These are phyloP conservation scores for Pseudogymnoascus sp. DNA, from an alignment of 2,329 filamentous ascomycete species.

Conservation along the genomic window DNA sequence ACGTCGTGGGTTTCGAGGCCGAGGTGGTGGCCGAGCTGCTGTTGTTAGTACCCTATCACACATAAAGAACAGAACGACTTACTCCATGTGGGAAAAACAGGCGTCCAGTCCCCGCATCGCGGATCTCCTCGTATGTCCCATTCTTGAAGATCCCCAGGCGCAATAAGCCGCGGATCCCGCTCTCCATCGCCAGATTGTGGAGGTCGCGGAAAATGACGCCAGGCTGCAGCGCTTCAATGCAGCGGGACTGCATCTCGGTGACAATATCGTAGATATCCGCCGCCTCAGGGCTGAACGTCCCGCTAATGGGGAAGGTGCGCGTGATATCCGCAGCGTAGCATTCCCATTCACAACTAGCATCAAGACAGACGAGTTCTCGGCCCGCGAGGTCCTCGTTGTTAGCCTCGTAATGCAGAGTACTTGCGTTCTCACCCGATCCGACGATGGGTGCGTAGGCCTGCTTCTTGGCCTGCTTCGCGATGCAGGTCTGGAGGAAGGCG, in stretches of 20 bases:
- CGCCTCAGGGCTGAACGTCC: slow-evolving; percentile 60
- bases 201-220: slow-evolving; percentile 64
- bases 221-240: slow-evolving; percentile 59
- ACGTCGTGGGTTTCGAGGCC: slow-evolving; percentile 60
- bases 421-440: slow-evolving; percentile 72
- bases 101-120: slow-evolving; percentile 43
- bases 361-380: slow-evolving; percentile 69
- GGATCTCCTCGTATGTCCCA: slow-evolving; percentile 47
- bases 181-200: slow-evolving; percentile 62
- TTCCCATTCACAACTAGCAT: slow-evolving; percentile 78
- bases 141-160: slow-evolving; percentile 64
- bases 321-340: slow-evolving; percentile 89
- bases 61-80: slow-evolving; percentile 11
- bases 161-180: slow-evolving; percentile 65
- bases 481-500: slow-evolving; percentile 64
- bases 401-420: slow-evolving; percentile 75
- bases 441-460: slow-evolving; percentile 89
- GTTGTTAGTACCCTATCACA: not conserved
- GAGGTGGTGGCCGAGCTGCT: slow-evolving; percentile 50
- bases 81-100: slow-evolving; percentile 60
- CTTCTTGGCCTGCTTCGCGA: slow-evolving; percentile 61
- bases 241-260: slow-evolving; percentile 69
- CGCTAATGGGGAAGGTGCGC: slow-evolving; percentile 71
- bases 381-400: slow-evolving; percentile 67
- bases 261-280: slow-evolving; percentile 70